Evolutionary conservation across 208 protist genomes (phyloP), one percentile per base, ranked within the genome.

Genomic region (Wallacemonas sp.): DNA sequence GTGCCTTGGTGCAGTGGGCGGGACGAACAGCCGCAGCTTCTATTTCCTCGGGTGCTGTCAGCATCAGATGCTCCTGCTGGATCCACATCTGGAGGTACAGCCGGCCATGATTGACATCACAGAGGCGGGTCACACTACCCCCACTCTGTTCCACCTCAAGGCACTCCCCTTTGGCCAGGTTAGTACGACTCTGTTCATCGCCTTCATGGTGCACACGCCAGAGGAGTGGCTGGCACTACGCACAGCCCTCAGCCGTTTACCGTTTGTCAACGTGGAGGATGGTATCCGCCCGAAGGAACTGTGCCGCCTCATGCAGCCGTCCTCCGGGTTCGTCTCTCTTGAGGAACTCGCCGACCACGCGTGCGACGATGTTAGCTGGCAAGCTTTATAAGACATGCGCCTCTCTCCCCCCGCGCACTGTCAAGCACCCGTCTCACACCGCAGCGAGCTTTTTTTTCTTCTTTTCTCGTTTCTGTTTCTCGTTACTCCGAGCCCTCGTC

Each of bases 1-100:
- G 29, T 91, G 85, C 55, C 41, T 91, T 32, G 89, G 89, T 19
- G 53, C 89, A 4, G 82, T 92, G 19, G 89, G 85, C 22, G 89
- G 89, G 26, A 73, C 83, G 22, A 81, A 76, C 9, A 65, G 71
- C 17, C 63, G 83, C 15, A 85, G 83, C 62, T 95, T 88, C 64
- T 95, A 84, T 60, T 81, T 95, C 68, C 64, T 92, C 30, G 89
- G 81, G 29, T 75, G 73, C 48, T 76, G 68, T n/a, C 68, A 77
- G 36, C 79, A 67, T 1, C 79, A 81, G 39, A 41, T 92, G 5
- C 53, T 91, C 41, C 92, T 88, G 66, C 62, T 95, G 0, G 89
- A 95, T 45, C 89, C 89, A 9, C 89, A 95, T 48, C 72, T 75
- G 22, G 60, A 60, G 57, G 83, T 71, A 4, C 65, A 81, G 48